These are phyloP conservation scores for Phytopythium sindhum DNA, from an alignment of 352 stramenopile genomes.

Conservation along the genomic window DNA sequence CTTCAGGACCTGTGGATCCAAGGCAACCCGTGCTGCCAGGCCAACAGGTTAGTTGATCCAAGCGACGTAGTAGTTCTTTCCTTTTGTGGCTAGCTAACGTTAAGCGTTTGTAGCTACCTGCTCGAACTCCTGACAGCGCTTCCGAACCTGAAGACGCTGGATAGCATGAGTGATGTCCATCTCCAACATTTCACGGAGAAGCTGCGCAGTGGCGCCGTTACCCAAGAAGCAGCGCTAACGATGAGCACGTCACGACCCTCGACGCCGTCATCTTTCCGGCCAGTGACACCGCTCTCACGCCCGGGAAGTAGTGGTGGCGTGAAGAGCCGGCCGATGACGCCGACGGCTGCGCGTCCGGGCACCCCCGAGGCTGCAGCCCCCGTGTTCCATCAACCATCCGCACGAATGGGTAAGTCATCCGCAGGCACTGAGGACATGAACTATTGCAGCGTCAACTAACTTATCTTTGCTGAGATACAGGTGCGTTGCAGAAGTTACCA, in stretches of 20 bases:
- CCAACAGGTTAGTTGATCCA: conserved; percentile 23
- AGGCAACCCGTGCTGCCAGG: conserved; percentile 64
- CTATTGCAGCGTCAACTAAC: background rate
- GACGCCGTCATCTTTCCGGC: conserved; percentile 30
- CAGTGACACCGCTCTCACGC: conserved; percentile 14
- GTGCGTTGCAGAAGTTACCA: conserved; percentile 46
- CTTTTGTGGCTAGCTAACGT: background rate
- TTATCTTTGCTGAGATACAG: conserved; percentile 10
- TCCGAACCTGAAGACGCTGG: conserved; percentile 59
- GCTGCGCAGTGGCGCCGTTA: conserved; percentile 36
- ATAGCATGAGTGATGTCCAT: conserved; percentile 47
- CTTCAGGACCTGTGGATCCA: conserved; percentile 68
- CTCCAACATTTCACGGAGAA: conserved; percentile 41
- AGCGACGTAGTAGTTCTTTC: background rate
- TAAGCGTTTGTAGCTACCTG: conserved; percentile 37
- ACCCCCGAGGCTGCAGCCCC: conserved; percentile 30
- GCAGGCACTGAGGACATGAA: background rate
- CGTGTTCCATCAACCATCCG: conserved; percentile 49
- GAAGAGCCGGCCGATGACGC: conserved; percentile 18
- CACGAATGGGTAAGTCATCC: conserved; percentile 38
- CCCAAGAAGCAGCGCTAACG: conserved; percentile 26
- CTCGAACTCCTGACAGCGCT: conserved; percentile 38
- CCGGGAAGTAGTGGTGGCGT: background rate
- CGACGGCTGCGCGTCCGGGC: conserved; percentile 21
- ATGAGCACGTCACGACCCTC: conserved; percentile 25